A percentile compares a stretch with the other conserved stretches of the same genome.
Evolutionary conservation across 2,329 filamentous ascomycete species (phyloP).

Genomic region (Furcasterigmium furcatum): DNA sequence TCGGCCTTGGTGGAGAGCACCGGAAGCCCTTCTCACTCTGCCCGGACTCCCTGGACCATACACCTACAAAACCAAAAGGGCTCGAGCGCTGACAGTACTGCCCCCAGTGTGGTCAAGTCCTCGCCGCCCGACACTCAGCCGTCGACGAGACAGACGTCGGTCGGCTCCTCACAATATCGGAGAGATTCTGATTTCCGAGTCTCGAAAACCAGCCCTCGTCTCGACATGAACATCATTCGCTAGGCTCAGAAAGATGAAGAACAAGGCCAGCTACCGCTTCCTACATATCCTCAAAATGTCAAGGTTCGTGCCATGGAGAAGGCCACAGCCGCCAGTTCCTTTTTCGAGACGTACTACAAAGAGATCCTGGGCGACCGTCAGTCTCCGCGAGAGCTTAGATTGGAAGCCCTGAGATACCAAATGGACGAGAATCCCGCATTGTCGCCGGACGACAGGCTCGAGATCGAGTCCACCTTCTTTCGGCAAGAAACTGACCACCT

Average conservation of each 20-base stretch:
- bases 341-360: slow-evolving; percentile 81
- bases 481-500: slow-evolving; percentile 66
- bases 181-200: neutral
- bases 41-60: neutral
- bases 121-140: neutral
- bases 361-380: slow-evolving; percentile 46
- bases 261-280: neutral
- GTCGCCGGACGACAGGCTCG: slow-evolving; percentile 50
- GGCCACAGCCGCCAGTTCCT: slow-evolving; percentile 78
- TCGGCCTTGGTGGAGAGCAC: neutral
- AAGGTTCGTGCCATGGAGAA: slow-evolving; percentile 67
- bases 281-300: neutral
- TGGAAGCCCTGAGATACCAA: slow-evolving; percentile 58
- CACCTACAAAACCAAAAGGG: neutral
- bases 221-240: slow-evolving; percentile 1
- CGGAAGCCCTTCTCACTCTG: neutral
- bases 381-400: slow-evolving; percentile 58
- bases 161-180: neutral
- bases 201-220: neutral
- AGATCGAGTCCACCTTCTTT: slow-evolving; percentile 38
- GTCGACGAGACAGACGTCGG: neutral
- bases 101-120: slow-evolving; percentile 4
- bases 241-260: neutral
- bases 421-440: slow-evolving; percentile 54
- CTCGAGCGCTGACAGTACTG: slow-evolving; percentile 2